Evolutionary conservation across 1,139 yeast species (phyloP).

Genomic region (Candida sanyaensis): DNA sequence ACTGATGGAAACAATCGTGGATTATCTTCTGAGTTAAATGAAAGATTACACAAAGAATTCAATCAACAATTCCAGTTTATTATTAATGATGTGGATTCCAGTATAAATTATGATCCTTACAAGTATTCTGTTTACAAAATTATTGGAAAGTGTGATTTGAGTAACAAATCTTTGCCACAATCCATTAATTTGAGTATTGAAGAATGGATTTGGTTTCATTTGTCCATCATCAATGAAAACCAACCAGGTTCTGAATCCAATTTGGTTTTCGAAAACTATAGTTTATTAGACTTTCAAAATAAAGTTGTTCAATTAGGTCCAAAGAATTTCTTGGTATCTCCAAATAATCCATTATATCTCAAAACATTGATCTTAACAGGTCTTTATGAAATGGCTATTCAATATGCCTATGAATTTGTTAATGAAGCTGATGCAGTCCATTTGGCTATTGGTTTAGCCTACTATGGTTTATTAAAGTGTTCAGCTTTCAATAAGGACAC

Average conservation of each 20-base stretch:
- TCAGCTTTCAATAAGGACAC: constrained; percentile 34
- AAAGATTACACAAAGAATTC: constrained; percentile 77
- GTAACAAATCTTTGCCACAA: constrained; percentile 73
- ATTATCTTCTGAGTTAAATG: constrained; percentile 68
- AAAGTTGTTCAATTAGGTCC: constrained; percentile 74
- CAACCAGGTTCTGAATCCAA: constrained; percentile 26
- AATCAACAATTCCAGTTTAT: constrained; percentile 79
- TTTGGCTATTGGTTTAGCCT: constrained; percentile 77
- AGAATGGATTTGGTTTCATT: constrained; percentile 97
- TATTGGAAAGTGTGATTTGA: constrained; percentile 86
- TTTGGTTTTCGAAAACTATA: constrained; percentile 70
- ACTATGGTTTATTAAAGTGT: constrained; percentile 70
- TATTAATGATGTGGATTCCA: constrained; percentile 47
- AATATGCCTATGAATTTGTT: constrained; percentile 59
- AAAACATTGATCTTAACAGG: constrained; percentile 78
- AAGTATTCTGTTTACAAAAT: constrained; percentile 89
- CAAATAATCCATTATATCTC: constrained; percentile 70
- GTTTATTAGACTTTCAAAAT: constrained; percentile 72
- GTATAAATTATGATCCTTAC: constrained; percentile 74
- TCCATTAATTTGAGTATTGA: constrained; percentile 77
- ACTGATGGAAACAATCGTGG: constrained; percentile 53
- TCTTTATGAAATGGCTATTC: constrained; percentile 78
- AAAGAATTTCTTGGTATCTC: constrained; percentile 61
- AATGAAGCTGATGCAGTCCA: constrained; percentile 90
- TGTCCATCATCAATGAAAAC: constrained; percentile 67